These are phyloP conservation scores for Microdochium bolleyi DNA, from an alignment of 2,329 filamentous ascomycete species.

Conservation along the genomic window DNA sequence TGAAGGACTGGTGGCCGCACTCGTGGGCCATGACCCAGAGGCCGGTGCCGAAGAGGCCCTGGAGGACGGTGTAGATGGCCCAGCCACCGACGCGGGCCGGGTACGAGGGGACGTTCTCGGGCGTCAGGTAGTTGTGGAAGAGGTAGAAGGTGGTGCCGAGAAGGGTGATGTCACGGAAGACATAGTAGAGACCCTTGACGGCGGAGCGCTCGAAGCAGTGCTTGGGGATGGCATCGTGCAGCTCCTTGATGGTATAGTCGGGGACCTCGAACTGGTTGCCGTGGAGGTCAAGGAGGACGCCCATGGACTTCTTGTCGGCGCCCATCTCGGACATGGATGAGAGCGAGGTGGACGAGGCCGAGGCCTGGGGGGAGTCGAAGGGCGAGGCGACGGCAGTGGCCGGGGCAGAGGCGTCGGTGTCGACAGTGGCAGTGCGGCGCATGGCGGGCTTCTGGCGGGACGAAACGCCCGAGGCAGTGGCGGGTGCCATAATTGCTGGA, in stretches of 20 bases:
- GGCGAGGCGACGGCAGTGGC: conserved; percentile 52
- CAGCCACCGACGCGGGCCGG: conserved; percentile 57
- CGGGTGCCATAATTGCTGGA: conserved; percentile 32
- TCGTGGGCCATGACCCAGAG: conserved; percentile 97
- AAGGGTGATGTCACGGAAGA: conserved; percentile 69
- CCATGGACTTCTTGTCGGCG: conserved; percentile 32
- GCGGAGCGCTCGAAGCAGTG: conserved; percentile 93
- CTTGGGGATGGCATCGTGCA: conserved; percentile 92
- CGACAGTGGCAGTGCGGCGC: conserved; percentile 34
- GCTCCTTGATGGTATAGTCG: conserved; percentile 95
- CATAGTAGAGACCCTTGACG: conserved; percentile 68
- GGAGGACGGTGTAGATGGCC: conserved; percentile 65
- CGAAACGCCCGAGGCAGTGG: conserved; percentile 29
- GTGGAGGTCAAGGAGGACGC: conserved; percentile 79
- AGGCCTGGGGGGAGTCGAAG: conserved; percentile 49
- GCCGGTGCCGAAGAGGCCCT: conserved; percentile 90
- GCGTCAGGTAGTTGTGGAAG: conserved; percentile 85
- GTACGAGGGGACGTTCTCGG: conserved; percentile 68
- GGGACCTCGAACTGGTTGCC: conserved; percentile 92
- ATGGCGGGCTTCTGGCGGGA: conserved; percentile 34
- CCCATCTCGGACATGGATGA: conserved; percentile 75
- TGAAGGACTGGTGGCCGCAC: conserved; percentile 96
- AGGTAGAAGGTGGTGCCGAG: conserved; percentile 74
- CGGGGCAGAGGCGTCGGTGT: conserved; percentile 38
- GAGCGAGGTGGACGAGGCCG: conserved; percentile 80